Evolutionary conservation across 768 basidiomycete genomes (phyloP).

Genomic region (Erythrobasidium yunnanense): DNA sequence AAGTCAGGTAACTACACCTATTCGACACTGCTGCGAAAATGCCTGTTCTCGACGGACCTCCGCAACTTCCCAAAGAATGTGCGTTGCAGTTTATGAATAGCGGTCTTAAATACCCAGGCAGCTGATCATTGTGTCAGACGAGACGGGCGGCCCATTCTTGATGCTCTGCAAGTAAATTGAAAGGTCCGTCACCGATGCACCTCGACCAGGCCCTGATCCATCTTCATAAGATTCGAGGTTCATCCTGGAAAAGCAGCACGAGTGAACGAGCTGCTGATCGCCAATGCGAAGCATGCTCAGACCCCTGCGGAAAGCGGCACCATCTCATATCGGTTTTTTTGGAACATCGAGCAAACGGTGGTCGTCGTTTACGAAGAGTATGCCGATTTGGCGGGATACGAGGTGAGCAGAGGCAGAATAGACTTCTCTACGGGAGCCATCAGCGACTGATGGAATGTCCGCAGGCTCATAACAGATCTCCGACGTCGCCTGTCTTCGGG

Average conservation of each 20-base stretch:
- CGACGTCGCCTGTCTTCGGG: background rate
- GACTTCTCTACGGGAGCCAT: too few relatives aligned
- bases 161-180: background rate
- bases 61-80: background rate
- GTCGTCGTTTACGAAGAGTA: background rate
- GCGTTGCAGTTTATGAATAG: background rate
- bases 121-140: background rate
- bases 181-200: background rate
- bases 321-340: background rate
- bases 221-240: background rate
- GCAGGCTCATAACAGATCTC: background rate
- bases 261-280: background rate
- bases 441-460: too few relatives aligned
- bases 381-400: background rate
- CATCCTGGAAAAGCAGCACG: background rate
- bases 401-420: too few relatives aligned
- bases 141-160: background rate
- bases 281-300: background rate
- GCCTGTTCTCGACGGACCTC: background rate
- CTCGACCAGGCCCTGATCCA: background rate
- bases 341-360: background rate
- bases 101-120: background rate
- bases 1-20: too few relatives aligned
- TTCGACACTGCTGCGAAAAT: too few relatives aligned
- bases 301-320: background rate